Evolutionary conservation across 495 filamentous ascomycete genomes (phyloP).

Genomic region (Hyaloscypha finlandica): DNA sequence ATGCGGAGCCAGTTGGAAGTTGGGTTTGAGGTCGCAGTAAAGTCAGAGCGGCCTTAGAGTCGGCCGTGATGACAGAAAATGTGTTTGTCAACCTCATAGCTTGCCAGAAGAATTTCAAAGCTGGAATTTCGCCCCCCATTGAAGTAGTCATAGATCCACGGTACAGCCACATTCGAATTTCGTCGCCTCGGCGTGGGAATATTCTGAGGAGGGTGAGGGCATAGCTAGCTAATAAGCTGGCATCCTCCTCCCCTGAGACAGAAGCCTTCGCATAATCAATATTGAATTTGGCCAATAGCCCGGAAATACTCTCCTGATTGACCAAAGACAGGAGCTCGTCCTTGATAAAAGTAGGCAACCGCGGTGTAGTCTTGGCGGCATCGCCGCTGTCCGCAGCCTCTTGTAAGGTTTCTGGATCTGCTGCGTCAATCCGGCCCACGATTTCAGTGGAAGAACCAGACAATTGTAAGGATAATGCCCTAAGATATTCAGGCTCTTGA

Average conservation of each 20-base stretch:
- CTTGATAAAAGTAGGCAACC: constrained; percentile 58
- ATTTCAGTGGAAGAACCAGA: constrained; percentile 62
- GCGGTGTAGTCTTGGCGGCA: constrained; percentile 24
- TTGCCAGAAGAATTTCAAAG: constrained; percentile 89
- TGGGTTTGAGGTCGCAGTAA: constrained; percentile 51
- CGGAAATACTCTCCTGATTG: constrained; percentile 63
- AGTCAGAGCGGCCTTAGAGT: constrained; percentile 57
- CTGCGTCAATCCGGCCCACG: constrained; percentile 51
- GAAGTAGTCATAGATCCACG: constrained; percentile 66
- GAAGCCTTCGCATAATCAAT: constrained; percentile 31
- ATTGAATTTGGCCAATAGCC: constrained; percentile 52
- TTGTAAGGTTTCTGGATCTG: constrained; percentile 31
- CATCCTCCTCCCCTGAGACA: constrained; percentile 54
- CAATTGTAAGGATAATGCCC: constrained; percentile 64
- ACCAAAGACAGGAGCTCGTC: constrained; percentile 64
- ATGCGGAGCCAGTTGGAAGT: constrained; percentile 24
- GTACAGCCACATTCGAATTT: constrained; percentile 95
- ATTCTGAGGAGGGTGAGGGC: constrained; percentile 82
- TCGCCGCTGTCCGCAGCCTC: constrained; percentile 25
- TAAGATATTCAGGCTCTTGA: constrained; percentile 61
- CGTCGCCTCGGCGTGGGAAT: constrained; percentile 81
- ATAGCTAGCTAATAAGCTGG: constrained; percentile 79
- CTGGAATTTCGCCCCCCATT: constrained; percentile 54
- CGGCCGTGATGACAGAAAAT: constrained; percentile 63
- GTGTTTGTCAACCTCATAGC: constrained; percentile 66